Evolutionary conservation across 495 filamentous ascomycete species (phyloP), one percentile per base, ranked within the genome.

Genomic region (Trichocladium uniseriatum): DNA sequence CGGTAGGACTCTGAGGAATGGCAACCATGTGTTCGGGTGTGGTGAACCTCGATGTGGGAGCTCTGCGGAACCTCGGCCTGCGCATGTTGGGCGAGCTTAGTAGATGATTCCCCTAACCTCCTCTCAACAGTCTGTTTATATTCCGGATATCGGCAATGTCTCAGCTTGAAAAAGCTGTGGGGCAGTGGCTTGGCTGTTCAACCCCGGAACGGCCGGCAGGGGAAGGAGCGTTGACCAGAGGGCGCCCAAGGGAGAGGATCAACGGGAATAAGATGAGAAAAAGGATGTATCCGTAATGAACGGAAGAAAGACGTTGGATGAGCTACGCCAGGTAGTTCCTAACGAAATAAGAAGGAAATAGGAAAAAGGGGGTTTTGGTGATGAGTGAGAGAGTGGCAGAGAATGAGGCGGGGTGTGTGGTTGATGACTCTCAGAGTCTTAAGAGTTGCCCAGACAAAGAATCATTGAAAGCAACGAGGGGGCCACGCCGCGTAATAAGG

Each of bases 61-160:
- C 7, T 21, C 49, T 50, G 27, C 55, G 45, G 2, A 56, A 54
- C 49, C 49, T 56, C 15, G 54, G 52, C 52, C 57, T 59, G 53
- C 56, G 53, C 55, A 64, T 64, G 43, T 24, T 55, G 44, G 41
- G 51, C 27, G 41, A 21, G 28, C 51, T 53, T 47, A 48, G 48
- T 49, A 5, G n/a, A 27, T 20, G 43, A n/a, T 11, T 41, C 22
- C 31, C 16, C 22, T 29, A 27, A 21, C 16, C 24, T 35, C 36
- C 29, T 49, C 35, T 46, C 18, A 24, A 40, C 21, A 18, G n/a
- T 6, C 29, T 13, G 20, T 34, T 38, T 19, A 13, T 13, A 29
- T 22, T 32, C 32, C 22, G 19, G 19, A 22, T 7, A 39, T 49
- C 15, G 28, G 39, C 15, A 29, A 27, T 22, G 27, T 37, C 24